Evolutionary conservation across 345 rosid genomes (phyloP).

Genomic region (Cardamine resedifolia): DNA sequence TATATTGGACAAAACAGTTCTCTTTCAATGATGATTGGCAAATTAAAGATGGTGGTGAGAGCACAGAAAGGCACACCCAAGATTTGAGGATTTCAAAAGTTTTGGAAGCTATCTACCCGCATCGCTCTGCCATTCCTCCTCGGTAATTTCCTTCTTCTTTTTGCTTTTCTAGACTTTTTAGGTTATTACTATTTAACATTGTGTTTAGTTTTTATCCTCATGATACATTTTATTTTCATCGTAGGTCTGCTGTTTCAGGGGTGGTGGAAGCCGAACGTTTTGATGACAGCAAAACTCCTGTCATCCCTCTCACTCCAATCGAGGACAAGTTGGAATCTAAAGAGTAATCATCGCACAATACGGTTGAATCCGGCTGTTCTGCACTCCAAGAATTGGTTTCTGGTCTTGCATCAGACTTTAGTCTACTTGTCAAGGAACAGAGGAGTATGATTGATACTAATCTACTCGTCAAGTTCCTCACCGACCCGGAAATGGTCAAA

Average conservation of each 20-base stretch:
- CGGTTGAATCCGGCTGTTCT: background rate
- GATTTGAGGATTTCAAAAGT: constrained; percentile 45
- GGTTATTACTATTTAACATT: background rate
- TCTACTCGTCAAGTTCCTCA: constrained; percentile 56
- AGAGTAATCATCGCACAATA: constrained; percentile 30
- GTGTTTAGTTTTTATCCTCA: background rate
- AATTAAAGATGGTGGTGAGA: constrained; percentile 58
- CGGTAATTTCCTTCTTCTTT: constrained; percentile 38
- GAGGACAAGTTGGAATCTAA: constrained; percentile 48
- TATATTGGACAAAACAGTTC: constrained; percentile 42
- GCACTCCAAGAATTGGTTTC: constrained; percentile 8
- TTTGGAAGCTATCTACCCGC: constrained; percentile 58
- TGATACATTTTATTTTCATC: background rate
- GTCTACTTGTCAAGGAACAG: constrained; percentile 41
- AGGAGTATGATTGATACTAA: constrained; percentile 51
- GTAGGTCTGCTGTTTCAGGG: constrained; percentile 53
- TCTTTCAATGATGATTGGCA: constrained; percentile 39
- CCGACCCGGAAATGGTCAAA: constrained; percentile 50
- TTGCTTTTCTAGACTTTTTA: background rate
- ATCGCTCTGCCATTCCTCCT: constrained; percentile 47
- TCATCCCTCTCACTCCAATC: constrained; percentile 53
- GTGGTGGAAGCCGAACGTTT: constrained; percentile 39
- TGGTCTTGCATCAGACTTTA: constrained; percentile 35
- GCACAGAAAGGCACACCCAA: constrained; percentile 48
- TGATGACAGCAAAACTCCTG: constrained; percentile 52